Percentiles rank a stretch among this genome's conserved stretches.
Conservation (phyloP, 108 stramenopile species). For the Cyclotella sp. region DNA sequence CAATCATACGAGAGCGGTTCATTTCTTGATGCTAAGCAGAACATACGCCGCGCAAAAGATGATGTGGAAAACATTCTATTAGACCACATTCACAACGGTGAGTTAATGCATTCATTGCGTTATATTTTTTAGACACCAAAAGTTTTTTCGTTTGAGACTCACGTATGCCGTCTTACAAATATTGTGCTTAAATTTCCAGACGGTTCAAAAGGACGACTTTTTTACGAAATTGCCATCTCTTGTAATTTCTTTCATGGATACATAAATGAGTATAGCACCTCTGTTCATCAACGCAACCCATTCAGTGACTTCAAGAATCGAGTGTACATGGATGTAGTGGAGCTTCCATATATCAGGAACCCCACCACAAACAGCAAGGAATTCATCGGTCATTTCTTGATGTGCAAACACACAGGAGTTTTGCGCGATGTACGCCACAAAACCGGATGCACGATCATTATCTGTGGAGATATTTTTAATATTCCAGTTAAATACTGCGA, state of each 20-base stretch:
- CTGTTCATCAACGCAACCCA: conserved; percentile 14
- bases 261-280: neutral
- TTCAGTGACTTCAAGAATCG: neutral
- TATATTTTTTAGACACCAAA: neutral
- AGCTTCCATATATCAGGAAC: neutral
- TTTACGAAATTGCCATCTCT: neutral
- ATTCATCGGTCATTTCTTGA: conserved; percentile 3
- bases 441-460: neutral
- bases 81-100: neutral
- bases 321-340: neutral
- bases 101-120: neutral
- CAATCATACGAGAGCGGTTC: neutral
- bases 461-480: conserved; percentile 5
- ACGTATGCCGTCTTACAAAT: neutral
- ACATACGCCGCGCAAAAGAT: neutral
- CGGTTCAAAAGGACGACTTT: conserved; percentile 7
- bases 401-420: neutral
- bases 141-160: too few species aligned
- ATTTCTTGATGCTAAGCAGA: neutral
- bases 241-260: neutral
- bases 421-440: neutral
- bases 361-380: neutral
- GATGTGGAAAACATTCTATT: neutral
- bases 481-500: conserved; percentile 13
- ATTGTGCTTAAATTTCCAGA: neutral